phyloP scores from a whole-genome alignment of 352 stramenopile genomes.

The Phytophthora pinifolia region DNA sequence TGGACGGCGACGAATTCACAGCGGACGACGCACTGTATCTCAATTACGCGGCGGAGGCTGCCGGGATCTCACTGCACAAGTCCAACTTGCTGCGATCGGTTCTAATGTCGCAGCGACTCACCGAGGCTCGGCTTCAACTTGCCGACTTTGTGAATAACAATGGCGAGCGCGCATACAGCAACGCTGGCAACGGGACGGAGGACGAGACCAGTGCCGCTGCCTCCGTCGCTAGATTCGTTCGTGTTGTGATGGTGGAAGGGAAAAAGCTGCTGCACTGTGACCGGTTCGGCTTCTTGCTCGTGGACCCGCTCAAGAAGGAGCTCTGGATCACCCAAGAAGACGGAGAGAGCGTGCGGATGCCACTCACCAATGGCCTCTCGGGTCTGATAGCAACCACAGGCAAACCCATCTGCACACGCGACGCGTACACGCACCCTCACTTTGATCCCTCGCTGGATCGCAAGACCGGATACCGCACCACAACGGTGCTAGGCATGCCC shows the following conservation, averaged over 20 bases:
- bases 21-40: conserved; percentile 70
- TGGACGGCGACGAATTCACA: conserved; percentile 65
- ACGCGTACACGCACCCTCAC: conserved; percentile 59
- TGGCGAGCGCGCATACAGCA: conserved; percentile 26
- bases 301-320: conserved; percentile 70
- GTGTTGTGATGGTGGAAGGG: conserved; percentile 55
- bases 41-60: conserved; percentile 71
- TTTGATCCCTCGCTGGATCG: conserved; percentile 65
- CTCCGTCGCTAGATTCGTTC: conserved; percentile 53
- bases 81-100: conserved; percentile 62
- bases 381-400: conserved; percentile 54
- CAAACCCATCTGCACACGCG: conserved; percentile 46
- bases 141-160: conserved; percentile 60
- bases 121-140: conserved; percentile 59
- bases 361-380: conserved; percentile 64
- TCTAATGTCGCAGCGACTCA: conserved; percentile 65
- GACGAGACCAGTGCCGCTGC: conserved; percentile 50
- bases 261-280: conserved; percentile 60
- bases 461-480: conserved; percentile 71
- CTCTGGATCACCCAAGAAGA: conserved; percentile 67
- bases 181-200: conserved; percentile 20
- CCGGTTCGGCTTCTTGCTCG: conserved; percentile 61
- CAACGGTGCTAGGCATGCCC: conserved; percentile 63
- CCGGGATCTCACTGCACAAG: conserved; percentile 75
- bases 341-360: conserved; percentile 54